Percentiles rank a stretch among this genome's conserved stretches.
phyloP scores from a whole-genome alignment of 176 grass and related monocot species.

The Dendrocalamus sinicus region DNA sequence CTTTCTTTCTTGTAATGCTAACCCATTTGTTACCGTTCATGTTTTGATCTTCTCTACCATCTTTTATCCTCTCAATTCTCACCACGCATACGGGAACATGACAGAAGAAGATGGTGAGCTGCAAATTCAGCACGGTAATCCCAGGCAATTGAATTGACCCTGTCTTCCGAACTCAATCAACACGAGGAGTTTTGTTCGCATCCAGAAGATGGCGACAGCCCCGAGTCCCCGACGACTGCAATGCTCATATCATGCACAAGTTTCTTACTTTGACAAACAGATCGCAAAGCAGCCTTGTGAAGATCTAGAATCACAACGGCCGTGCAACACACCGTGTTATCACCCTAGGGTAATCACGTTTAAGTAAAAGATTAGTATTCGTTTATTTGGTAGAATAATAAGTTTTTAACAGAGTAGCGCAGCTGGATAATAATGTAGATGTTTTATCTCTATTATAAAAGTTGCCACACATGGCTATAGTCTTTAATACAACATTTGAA shows the following conservation, averaged over 20 bases:
- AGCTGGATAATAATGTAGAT: too few relatives aligned
- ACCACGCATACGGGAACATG: neutral
- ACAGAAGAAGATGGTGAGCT: neutral
- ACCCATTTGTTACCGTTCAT: neutral
- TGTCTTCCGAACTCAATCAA: neutral
- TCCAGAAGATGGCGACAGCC: constrained; percentile 42
- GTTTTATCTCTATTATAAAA: too few relatives aligned
- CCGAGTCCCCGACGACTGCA: neutral
- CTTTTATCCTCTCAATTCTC: neutral
- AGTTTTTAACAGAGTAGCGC: too few relatives aligned
- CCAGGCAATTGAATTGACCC: neutral
- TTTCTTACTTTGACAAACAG: constrained; percentile 21
- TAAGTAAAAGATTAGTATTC: too few relatives aligned
- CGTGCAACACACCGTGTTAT: too few relatives aligned
- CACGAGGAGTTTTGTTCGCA: neutral
- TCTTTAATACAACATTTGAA: too few relatives aligned
- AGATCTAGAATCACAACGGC: constrained; percentile 28
- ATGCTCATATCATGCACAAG: neutral
- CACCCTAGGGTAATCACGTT: too few relatives aligned
- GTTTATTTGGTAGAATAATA: too few relatives aligned
- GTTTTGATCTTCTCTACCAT: neutral
- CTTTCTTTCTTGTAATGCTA: neutral
- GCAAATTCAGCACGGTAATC: neutral
- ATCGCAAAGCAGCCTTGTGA: neutral
- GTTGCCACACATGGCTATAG: too few relatives aligned